Conservation (phyloP, 768 basidiomycete species). For the Lentinula lateritia region DNA sequence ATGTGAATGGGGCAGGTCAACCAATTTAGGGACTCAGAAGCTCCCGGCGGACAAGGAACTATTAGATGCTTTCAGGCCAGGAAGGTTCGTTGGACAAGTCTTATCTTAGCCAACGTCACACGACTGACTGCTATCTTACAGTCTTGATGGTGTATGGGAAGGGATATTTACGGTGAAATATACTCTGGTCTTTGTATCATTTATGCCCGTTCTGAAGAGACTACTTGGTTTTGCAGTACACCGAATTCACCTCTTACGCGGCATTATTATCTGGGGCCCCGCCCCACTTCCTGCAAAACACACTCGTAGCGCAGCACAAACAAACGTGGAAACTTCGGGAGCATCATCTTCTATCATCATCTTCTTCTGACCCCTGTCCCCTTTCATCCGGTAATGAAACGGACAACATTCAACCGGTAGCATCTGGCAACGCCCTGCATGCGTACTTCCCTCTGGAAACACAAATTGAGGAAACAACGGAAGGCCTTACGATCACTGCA, state of each 20-base stretch:
- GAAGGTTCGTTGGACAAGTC: conserved; percentile 34
- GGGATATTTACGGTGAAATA: conserved; percentile 62
- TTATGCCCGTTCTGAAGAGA: not conserved
- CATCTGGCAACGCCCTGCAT: conserved; percentile 55
- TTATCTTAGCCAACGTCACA: not conserved
- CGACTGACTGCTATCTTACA: conserved; percentile 18
- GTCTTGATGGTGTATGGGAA: conserved; percentile 77
- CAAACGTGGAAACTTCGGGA: conserved; percentile 89
- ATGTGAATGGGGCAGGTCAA: conserved; percentile 61
- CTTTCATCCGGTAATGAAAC: not conserved
- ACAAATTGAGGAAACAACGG: conserved; percentile 39
- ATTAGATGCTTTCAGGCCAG: conserved; percentile 49
- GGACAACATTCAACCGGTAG: conserved; percentile 19
- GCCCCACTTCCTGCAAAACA: conserved; percentile 63
- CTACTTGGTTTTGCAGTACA: conserved; percentile 43
- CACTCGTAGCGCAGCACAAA: conserved; percentile 74
- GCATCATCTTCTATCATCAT: conserved; percentile 44
- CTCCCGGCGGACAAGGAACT: conserved; percentile 20
- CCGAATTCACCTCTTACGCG: conserved; percentile 82
- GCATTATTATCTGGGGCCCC: conserved; percentile 64
- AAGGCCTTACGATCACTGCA: conserved; percentile 44
- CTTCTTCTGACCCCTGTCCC: not conserved
- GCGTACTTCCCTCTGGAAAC: conserved; percentile 57
- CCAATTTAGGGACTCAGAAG: conserved; percentile 23
- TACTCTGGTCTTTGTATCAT: not conserved